These are phyloP conservation scores for Aspergillus sp. DNA, from an alignment of 2,329 filamentous ascomycete species.

Conservation along the genomic window DNA sequence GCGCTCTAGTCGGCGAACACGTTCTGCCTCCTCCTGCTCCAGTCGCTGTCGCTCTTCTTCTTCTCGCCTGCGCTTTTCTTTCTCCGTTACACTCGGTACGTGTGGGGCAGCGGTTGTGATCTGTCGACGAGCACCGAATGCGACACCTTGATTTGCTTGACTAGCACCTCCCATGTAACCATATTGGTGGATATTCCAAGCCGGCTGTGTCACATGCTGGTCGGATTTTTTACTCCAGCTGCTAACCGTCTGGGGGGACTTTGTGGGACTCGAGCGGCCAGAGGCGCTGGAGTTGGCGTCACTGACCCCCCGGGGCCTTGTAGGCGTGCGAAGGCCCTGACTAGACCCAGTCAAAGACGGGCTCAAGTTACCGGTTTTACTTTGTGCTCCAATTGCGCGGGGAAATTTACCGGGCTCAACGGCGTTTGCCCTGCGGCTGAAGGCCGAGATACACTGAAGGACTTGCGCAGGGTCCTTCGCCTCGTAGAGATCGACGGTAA, in stretches of 20 bases:
- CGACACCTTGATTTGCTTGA: slow-evolving; percentile 90
- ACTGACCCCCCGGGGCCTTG: slow-evolving; percentile 50
- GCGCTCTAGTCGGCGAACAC: slow-evolving; percentile 46
- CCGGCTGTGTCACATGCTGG: slow-evolving; percentile 76
- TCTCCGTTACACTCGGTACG: slow-evolving; percentile 80
- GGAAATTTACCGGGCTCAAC: slow-evolving; percentile 74
- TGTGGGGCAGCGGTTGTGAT: slow-evolving; percentile 80
- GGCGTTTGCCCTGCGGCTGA: slow-evolving; percentile 80
- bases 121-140: slow-evolving; percentile 87
- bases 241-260: slow-evolving; percentile 63
- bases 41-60: slow-evolving; percentile 54
- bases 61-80: slow-evolving; percentile 67
- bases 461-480: slow-evolving; percentile 95
- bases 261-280: slow-evolving; percentile 62
- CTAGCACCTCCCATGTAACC: slow-evolving; percentile 97
- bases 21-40: slow-evolving; percentile 55
- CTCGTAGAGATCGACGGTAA: slow-evolving; percentile 96
- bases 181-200: slow-evolving; percentile 98
- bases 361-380: slow-evolving; percentile 59
- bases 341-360: slow-evolving; percentile 67
- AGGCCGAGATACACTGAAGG: slow-evolving; percentile 85
- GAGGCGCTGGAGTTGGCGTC: slow-evolving; percentile 47
- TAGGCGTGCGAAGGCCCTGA: slow-evolving; percentile 42
- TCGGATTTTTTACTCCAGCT: slow-evolving; percentile 89
- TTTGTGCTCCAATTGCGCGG: slow-evolving; percentile 71